Conservation (phyloP, 2,329 filamentous ascomycete species). For the Penicillium sp. region DNA sequence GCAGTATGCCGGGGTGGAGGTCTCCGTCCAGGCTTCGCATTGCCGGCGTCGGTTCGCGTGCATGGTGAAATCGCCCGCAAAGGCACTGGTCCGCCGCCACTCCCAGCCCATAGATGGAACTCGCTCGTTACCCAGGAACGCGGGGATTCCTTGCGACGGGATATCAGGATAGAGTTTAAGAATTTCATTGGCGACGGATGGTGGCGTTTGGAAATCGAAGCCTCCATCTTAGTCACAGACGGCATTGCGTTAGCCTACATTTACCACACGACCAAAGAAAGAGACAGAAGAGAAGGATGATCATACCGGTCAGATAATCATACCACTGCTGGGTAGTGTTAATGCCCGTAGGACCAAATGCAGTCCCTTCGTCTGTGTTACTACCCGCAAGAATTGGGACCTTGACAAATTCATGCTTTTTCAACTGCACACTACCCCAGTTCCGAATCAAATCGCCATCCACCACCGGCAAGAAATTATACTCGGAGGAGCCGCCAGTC, state of each 20-base stretch:
- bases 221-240: slow-evolving; percentile 20
- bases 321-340: slow-evolving; percentile 57
- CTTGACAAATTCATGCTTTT: slow-evolving; percentile 59
- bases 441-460: slow-evolving; percentile 59
- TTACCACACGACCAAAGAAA: neutral
- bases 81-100: slow-evolving; percentile 57
- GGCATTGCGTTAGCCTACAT: neutral
- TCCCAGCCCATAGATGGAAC: slow-evolving; percentile 44
- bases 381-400: slow-evolving; percentile 64
- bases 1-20: slow-evolving; percentile 55
- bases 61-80: slow-evolving; percentile 56
- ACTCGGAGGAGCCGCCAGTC: slow-evolving; percentile 38
- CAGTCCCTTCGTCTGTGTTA: slow-evolving; percentile 65
- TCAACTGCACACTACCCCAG: slow-evolving; percentile 55
- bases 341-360: slow-evolving; percentile 55
- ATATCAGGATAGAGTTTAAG: slow-evolving; percentile 55
- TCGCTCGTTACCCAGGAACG: slow-evolving; percentile 36
- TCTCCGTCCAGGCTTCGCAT: slow-evolving; percentile 52
- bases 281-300: neutral
- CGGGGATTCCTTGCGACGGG: slow-evolving; percentile 51
- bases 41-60: slow-evolving; percentile 57
- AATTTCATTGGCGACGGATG: slow-evolving; percentile 39
- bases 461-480: slow-evolving; percentile 42
- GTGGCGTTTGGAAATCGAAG: slow-evolving; percentile 25
- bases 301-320: slow-evolving; percentile 36